Evolutionary conservation across 192 early-diverging fungal species (phyloP).

Genomic region (Backusella parvicylindrica): DNA sequence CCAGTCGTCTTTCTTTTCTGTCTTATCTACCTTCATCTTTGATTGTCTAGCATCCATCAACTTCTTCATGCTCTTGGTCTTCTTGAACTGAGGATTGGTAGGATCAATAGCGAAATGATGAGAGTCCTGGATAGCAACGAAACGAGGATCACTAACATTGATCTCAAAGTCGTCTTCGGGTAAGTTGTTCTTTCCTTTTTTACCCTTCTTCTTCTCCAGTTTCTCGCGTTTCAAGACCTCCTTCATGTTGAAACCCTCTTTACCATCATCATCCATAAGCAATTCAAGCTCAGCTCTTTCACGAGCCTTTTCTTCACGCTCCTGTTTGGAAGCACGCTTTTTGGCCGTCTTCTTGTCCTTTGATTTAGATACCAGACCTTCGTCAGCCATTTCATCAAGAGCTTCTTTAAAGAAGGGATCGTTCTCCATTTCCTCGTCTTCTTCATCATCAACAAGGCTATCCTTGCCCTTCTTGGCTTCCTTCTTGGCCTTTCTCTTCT

Average conservation of each 20-base stretch:
- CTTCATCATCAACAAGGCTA: constrained; percentile 18
- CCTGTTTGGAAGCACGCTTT: constrained; percentile 57
- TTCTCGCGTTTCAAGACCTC: constrained; percentile 86
- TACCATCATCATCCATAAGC: constrained; percentile 66
- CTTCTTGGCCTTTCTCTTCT: constrained; percentile 68
- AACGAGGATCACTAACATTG: constrained; percentile 82
- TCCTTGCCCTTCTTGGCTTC: constrained; percentile 37
- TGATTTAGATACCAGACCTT: constrained; percentile 11
- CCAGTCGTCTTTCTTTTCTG: constrained; percentile 24
- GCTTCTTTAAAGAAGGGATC: constrained; percentile 54
- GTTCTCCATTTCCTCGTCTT: constrained; percentile 17
- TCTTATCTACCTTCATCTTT: constrained; percentile 33
- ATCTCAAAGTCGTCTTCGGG: constrained; percentile 84
- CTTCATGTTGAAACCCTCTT: constrained; percentile 86
- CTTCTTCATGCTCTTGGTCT: constrained; percentile 76
- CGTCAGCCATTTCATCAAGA: constrained; percentile 38
- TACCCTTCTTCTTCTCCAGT: constrained; percentile 50
- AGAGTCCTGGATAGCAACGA: constrained; percentile 71
- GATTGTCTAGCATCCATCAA: constrained; percentile 56
- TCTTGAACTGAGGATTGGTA: constrained; percentile 90
- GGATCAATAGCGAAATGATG: constrained; percentile 95
- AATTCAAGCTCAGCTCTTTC: constrained; percentile 82
- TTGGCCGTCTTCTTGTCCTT: constrained; percentile 35
- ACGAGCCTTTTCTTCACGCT: constrained; percentile 51
- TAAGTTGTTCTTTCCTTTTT: constrained; percentile 48